Base-by-base conservation (phyloP, 805 yeast genomes). In the Blastobotrys robertii region DNA sequence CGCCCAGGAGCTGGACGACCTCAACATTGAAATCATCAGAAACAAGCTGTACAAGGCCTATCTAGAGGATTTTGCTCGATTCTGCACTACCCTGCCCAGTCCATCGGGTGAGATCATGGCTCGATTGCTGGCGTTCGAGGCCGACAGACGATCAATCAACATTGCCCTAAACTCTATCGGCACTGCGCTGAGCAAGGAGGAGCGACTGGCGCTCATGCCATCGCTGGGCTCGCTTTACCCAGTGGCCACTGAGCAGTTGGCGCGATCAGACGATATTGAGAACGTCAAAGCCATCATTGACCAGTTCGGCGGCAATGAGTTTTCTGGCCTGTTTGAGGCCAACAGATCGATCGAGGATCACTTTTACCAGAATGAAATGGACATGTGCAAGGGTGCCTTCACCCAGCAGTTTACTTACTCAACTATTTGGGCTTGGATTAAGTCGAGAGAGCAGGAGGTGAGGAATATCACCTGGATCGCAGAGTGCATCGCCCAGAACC, bases 401-500 rank as follows among this genome's bases (percentile, higher is more conserved):
- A 88, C 98, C 30, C 98, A 92, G 66, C 97, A 90, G 64, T 92
- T 92, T 64, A 79, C 96, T 12, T 75, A 83, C 54, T 75, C 87
- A 32, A 82, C 95, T 2, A 72, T 92, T 44, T 92, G 96, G 92
- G 95, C 96, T 5, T 92, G 96, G 94, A 75, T 94, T 59, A 83
- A 86, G 65, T 81, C 95, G 12, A 84, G 83, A 58, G 98, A 92
- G 65, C 98, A 94, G 66, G 99, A 92, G 65, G 78, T 94, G 46
- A 77, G 98, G 65, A 92, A 92, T 63, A 82, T 92, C 52, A 86
- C 97, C n/a, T 92, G 99, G 99, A 90, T 92, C 44, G 95, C 97
- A 39, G 99, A 92, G 68, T 92, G 99, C 70, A 92, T 92, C 68
- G 96, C 97, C 29, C 98, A 94, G 65, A 88, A 87, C 62, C 99